phyloP scores from a whole-genome alignment of 306 rosid species.

The Rubus idaeus region DNA sequence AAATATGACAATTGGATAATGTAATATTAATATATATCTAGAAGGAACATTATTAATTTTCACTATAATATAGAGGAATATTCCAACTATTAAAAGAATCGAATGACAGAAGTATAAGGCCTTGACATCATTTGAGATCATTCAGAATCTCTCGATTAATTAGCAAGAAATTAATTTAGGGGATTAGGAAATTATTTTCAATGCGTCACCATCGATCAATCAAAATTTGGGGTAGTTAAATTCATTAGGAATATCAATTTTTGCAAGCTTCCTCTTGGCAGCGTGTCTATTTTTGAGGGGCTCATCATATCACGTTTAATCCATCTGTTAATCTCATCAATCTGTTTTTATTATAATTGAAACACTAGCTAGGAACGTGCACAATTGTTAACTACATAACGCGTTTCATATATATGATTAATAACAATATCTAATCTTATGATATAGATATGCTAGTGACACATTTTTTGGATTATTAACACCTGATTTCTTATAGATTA shows the following conservation, averaged over 20 bases:
- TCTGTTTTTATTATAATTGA: constrained; percentile 11
- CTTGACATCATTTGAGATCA: not conserved
- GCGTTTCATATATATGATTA: not conserved
- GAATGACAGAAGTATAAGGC: not conserved
- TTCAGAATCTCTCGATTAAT: not conserved
- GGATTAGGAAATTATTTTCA: constrained; percentile 6
- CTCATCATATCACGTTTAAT: not conserved
- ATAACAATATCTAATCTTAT: not conserved
- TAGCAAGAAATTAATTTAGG: constrained; percentile 1
- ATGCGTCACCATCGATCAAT: constrained; percentile 24
- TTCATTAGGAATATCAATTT: constrained; percentile 5
- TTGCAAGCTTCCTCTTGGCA: constrained; percentile 14
- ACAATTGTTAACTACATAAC: constrained; percentile 1
- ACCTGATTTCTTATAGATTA: constrained; percentile 1
- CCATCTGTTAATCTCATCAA: not conserved
- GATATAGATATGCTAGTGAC: constrained; percentile 5
- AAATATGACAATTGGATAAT: no score
- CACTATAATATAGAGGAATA: not conserved
- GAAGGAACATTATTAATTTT: not conserved
- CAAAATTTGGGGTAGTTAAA: constrained; percentile 1
- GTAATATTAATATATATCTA: no score
- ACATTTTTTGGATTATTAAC: not conserved
- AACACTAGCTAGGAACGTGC: not conserved
- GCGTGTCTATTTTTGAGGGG: not conserved
- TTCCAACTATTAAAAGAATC: not conserved